Conservation (phyloP, 306 rosid genomes). For the Inga oerstediana region DNA sequence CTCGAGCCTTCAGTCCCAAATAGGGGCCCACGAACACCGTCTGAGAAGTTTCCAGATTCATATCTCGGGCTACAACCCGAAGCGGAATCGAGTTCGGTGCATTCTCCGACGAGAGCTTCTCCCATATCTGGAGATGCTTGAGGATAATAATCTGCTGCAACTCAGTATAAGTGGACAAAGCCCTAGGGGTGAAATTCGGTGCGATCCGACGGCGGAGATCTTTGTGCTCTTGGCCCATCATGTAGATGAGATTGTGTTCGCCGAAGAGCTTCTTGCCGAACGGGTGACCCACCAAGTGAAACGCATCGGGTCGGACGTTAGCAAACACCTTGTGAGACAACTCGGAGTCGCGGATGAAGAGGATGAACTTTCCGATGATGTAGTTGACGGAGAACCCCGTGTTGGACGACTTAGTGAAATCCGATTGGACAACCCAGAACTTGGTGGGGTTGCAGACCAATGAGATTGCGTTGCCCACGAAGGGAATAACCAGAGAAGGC, state of each 20-base stretch:
- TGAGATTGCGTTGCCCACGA: constrained; percentile 73
- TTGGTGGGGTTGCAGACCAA: constrained; percentile 60
- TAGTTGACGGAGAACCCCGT: constrained; percentile 72
- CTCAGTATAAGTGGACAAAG: constrained; percentile 71
- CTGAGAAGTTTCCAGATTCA: constrained; percentile 88
- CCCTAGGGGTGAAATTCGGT: constrained; percentile 80
- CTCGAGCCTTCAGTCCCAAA: constrained; percentile 48
- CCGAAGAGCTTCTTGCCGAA: constrained; percentile 93
- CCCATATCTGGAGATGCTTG: constrained; percentile 67
- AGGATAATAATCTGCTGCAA: constrained; percentile 79
- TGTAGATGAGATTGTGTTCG: constrained; percentile 83
- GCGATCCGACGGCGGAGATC: constrained; percentile 88
- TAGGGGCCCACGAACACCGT: constrained; percentile 85
- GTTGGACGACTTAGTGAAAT: constrained; percentile 49
- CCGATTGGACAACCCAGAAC: constrained; percentile 80
- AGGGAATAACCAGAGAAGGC: constrained; percentile 61
- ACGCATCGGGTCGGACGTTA: constrained; percentile 81
- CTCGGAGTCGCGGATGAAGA: constrained; percentile 75
- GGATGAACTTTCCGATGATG: constrained; percentile 71
- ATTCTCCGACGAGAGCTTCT: constrained; percentile 16
- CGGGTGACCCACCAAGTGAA: constrained; percentile 81
- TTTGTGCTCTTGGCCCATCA: constrained; percentile 81
- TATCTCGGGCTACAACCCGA: constrained; percentile 64
- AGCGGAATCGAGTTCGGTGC: constrained; percentile 42
- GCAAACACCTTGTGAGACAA: constrained; percentile 82